Conservation (phyloP, 495 filamentous ascomycete genomes). For the Physcia stellaris region DNA sequence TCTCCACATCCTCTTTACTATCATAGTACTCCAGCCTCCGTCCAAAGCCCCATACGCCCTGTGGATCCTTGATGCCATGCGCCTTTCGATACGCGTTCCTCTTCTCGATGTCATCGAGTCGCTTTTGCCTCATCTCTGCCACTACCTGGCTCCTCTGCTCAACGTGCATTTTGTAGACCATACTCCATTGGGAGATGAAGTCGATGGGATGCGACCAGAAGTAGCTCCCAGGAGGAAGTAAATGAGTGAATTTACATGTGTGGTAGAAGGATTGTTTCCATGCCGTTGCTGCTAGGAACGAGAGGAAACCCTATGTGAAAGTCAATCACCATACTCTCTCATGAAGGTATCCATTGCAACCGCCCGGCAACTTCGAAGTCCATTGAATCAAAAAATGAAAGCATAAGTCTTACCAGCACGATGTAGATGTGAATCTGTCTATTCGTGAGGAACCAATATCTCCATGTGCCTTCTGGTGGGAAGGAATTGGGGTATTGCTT, state of each 20-base stretch:
- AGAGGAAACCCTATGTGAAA: constrained; percentile 59
- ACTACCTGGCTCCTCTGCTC: constrained; percentile 46
- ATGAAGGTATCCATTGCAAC: no score
- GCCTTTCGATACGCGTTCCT: constrained; percentile 64
- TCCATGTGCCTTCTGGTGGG: constrained; percentile 57
- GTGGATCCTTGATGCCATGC: constrained; percentile 54
- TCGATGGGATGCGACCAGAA: constrained; percentile 41
- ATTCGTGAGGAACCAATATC: constrained; percentile 62
- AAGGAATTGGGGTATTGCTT: constrained; percentile 73
- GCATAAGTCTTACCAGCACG: constrained; percentile 45
- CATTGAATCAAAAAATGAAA: not conserved
- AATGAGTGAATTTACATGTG: no score
- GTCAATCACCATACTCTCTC: no score
- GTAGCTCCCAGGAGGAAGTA: constrained; percentile 46
- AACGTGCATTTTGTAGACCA: constrained; percentile 59
- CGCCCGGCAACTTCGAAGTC: no score
- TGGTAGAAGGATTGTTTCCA: not conserved
- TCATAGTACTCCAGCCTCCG: constrained; percentile 29
- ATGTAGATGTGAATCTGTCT: constrained; percentile 64
- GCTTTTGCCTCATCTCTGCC: constrained; percentile 48
- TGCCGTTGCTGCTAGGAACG: constrained; percentile 50
- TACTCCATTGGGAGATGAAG: constrained; percentile 39
- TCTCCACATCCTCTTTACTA: constrained; percentile 1
- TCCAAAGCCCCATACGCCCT: constrained; percentile 23
- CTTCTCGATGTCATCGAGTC: constrained; percentile 69